Evolutionary conservation across 2,329 filamentous ascomycete genomes (phyloP), one percentile per base, ranked within the genome.

Genomic region (Epichloe hybrida): DNA sequence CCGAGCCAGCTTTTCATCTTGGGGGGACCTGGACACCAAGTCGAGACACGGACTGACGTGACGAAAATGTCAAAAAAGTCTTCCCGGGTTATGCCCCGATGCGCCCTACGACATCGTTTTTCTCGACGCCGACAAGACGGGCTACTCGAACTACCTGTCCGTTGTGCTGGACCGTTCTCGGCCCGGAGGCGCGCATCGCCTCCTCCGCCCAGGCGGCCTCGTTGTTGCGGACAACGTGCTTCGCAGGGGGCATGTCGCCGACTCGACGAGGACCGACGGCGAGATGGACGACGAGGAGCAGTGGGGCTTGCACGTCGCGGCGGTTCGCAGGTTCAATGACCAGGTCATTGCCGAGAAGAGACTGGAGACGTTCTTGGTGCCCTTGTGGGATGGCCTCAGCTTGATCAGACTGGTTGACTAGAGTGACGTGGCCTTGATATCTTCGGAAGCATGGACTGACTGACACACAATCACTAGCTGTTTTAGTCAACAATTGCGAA

Each of bases 211-310:
- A 8, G 73, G 71, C 7, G 75, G 73, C 0, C 62, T 79, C 51
- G 72, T 80, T 53, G 63, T 79, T 13, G 75, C 72, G 1, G 77
- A 80, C 59, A 80, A 80, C 51, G 68, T 75, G 41, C 66, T 80
- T 27, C 71, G 71, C 3, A 62, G 65, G 6, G 75, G 69, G 6
- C 62, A 75, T 12, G 71, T 79, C 3, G 74, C 71, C 4, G 66
- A 69, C 48, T 52, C 23, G 50, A 53, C 4, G 51, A 53, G 9
- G 48, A 47, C 44, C 17, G 38, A 46, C 20, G 17, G 38, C 36
- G 44, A 42, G 27, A 35, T 45, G 7, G 39, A 37, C 6, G 17
- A 40, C 46, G 13, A 45, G 48, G 54, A 55, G n/a, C 45, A 49
- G 17, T 49, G 47, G 27, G 50, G 57, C 13, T 48, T 48, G 5